Evolutionary conservation across 345 rosid genomes (phyloP).

Genomic region (Streptanthus diversifolius): DNA sequence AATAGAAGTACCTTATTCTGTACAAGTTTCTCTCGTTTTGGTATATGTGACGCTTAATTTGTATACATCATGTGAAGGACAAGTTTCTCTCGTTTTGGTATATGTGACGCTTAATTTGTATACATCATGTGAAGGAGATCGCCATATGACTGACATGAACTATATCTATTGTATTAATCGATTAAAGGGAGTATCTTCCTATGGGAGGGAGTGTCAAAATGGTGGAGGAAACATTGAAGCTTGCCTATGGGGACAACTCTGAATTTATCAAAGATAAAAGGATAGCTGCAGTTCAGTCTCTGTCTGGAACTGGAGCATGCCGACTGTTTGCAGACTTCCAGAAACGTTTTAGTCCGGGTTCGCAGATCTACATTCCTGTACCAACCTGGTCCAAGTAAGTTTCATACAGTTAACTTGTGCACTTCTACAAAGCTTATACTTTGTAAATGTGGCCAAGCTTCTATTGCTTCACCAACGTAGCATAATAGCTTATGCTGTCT

Average conservation of each 20-base stretch:
- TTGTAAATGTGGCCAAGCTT: background rate
- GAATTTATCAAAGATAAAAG: slow-evolving; percentile 75
- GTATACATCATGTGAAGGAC: slow-evolving; percentile 1
- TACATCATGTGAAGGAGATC: background rate
- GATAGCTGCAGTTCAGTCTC: slow-evolving; percentile 86
- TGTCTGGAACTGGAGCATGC: slow-evolving; percentile 97
- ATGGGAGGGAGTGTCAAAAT: slow-evolving; percentile 95
- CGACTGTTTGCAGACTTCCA: slow-evolving; percentile 96
- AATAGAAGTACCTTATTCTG: background rate
- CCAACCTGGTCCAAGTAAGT: slow-evolving; percentile 98
- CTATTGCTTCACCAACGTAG: background rate
- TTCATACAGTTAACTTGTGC: background rate
- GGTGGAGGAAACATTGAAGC: slow-evolving; percentile 86
- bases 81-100: background rate
- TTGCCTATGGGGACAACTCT: slow-evolving; percentile 86
- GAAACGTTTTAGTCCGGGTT: slow-evolving; percentile 75
- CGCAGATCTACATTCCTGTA: slow-evolving; percentile 84
- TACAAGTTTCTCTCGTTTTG: background rate
- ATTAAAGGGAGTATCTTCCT: slow-evolving; percentile 90
- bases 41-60: background rate
- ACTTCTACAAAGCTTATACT: background rate
- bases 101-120: background rate
- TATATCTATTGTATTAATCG: background rate
- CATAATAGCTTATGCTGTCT: background rate
- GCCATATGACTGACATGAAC: background rate